Evolutionary conservation across 139 green algal species (phyloP).

Genomic region (Chara braunii): DNA sequence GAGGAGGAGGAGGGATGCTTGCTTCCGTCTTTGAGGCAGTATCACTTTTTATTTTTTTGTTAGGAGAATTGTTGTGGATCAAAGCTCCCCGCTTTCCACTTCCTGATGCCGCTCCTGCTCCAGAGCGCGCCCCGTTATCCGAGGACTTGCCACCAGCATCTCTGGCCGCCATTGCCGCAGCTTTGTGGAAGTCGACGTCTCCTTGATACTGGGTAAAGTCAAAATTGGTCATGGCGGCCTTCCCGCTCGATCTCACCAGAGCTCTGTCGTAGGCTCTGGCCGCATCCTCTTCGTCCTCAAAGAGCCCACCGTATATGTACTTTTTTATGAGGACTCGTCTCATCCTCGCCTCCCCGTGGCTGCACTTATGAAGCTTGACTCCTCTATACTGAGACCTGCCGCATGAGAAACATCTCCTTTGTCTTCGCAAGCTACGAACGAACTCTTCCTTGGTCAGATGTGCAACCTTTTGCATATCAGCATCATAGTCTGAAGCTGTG

Average conservation of each 20-base stretch:
- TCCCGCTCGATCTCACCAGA: conserved; percentile 59
- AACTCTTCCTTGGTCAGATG: conserved; percentile 42
- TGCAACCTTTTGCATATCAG: conserved; percentile 16
- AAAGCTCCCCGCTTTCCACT: neutral
- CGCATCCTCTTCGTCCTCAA: conserved; percentile 37
- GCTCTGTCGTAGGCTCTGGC: conserved; percentile 47
- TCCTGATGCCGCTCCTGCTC: neutral
- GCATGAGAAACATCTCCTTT: conserved; percentile 27
- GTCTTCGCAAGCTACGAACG: conserved; percentile 5
- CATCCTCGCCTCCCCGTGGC: conserved; percentile 41
- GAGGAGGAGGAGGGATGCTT: no score
- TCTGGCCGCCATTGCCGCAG: neutral
- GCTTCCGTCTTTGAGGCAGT: no score
- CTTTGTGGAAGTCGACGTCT: conserved; percentile 13
- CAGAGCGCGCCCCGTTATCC: neutral
- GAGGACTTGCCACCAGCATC: neutral
- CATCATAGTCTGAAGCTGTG: conserved; percentile 4
- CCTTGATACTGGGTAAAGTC: conserved; percentile 23
- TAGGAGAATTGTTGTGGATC: no score
- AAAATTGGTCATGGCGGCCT: conserved; percentile 76
- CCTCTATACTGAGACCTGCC: conserved; percentile 31
- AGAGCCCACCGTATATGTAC: conserved; percentile 49
- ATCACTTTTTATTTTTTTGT: no score
- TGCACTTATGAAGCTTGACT: conserved; percentile 40
- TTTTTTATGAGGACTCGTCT: conserved; percentile 62